Evolutionary conservation across 805 yeast species (phyloP).

Genomic region (Pichia deserticola): DNA sequence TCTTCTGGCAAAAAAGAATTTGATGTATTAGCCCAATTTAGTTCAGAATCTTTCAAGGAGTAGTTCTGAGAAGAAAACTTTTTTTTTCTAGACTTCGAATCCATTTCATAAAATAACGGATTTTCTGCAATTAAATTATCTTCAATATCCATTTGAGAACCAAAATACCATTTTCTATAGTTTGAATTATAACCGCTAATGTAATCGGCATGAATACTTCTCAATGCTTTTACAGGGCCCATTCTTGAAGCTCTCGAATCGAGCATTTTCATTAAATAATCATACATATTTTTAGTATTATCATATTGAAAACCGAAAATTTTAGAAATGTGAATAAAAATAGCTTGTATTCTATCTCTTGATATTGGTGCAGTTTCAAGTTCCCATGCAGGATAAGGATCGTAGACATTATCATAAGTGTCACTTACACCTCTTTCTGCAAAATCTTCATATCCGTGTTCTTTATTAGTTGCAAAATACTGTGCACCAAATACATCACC

Average conservation of each 20-base stretch:
- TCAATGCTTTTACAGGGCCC: slow-evolving; percentile 48
- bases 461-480: slow-evolving; percentile 25
- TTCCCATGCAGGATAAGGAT: slow-evolving; percentile 51
- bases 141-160: slow-evolving; percentile 58
- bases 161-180: slow-evolving; percentile 71
- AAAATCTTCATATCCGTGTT: slow-evolving; percentile 24
- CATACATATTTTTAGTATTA: slow-evolving; percentile 59
- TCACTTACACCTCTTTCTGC: slow-evolving; percentile 32
- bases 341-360: slow-evolving; percentile 46
- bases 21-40: slow-evolving; percentile 47
- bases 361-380: slow-evolving; percentile 39
- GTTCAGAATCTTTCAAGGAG: slow-evolving; percentile 37
- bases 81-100: slow-evolving; percentile 16
- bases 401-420: slow-evolving; percentile 36
- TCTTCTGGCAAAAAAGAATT: slow-evolving; percentile 42
- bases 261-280: slow-evolving; percentile 49
- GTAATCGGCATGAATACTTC: slow-evolving; percentile 63
- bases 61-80: slow-evolving; percentile 11
- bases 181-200: slow-evolving; percentile 67
- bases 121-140: slow-evolving; percentile 7
- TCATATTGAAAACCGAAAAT: slow-evolving; percentile 67
- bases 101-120: slow-evolving; percentile 35
- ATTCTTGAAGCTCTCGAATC: slow-evolving; percentile 67
- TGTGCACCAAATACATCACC: slow-evolving; percentile 28
- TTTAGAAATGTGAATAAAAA: slow-evolving; percentile 43